These are phyloP conservation scores for Epichloe uncinata DNA, from an alignment of 2,329 filamentous ascomycete species.

Conservation along the genomic window DNA sequence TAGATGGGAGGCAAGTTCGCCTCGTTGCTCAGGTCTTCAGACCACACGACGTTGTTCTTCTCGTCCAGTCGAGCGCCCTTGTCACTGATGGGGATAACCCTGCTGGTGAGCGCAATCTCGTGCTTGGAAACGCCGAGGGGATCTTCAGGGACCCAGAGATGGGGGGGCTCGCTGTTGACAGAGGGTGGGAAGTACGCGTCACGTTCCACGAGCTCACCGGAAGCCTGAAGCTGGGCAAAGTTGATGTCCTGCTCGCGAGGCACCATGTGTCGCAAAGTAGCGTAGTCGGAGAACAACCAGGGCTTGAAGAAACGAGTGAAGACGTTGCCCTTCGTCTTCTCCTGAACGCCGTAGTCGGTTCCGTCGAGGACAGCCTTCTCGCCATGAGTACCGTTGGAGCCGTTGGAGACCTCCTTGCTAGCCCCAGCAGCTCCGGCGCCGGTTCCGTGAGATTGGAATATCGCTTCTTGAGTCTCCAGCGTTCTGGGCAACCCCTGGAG, in stretches of 20 bases:
- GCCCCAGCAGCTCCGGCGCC: conserved; percentile 13
- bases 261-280: conserved; percentile 55
- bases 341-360: conserved; percentile 16
- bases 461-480: conserved; percentile 28
- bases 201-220: conserved; percentile 41
- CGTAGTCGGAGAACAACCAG: conserved; percentile 62
- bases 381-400: not conserved
- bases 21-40: conserved; percentile 16
- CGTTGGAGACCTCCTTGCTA: conserved; percentile 5
- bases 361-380: conserved; percentile 8
- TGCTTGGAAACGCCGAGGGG: conserved; percentile 54
- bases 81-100: conserved; percentile 58
- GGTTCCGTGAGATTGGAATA: conserved; percentile 17
- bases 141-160: conserved; percentile 68
- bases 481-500: conserved; percentile 59
- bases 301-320: conserved; percentile 56
- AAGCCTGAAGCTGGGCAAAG: conserved; percentile 40
- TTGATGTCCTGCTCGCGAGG: conserved; percentile 39
- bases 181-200: conserved; percentile 63
- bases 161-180: conserved; percentile 44
- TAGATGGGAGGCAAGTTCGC: conserved; percentile 30
- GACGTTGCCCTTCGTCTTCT: conserved; percentile 41
- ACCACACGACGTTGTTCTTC: conserved; percentile 37
- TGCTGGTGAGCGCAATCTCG: conserved; percentile 53
- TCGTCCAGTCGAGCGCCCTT: conserved; percentile 57